Conservation (phyloP, 2,329 filamentous ascomycete genomes). For the Amesomyces nigricolor region DNA sequence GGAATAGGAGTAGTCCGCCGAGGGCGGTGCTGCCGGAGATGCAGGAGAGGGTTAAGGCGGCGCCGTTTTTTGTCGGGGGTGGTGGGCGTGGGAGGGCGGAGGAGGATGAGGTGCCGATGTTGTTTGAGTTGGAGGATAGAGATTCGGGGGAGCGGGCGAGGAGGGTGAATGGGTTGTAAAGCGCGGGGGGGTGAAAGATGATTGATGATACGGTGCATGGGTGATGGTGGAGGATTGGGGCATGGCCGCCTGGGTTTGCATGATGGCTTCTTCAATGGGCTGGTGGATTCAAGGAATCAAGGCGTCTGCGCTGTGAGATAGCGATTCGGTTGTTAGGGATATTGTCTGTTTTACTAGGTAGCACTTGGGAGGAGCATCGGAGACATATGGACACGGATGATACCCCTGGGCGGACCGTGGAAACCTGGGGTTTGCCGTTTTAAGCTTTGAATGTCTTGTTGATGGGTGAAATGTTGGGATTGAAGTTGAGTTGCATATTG, state of each 20-base stretch:
- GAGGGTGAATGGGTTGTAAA: background rate
- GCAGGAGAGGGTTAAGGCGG: slow-evolving; percentile 14
- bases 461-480: too few relatives aligned
- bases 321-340: background rate
- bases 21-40: slow-evolving; percentile 16
- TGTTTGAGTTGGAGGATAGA: background rate
- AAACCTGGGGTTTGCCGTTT: background rate
- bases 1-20: background rate
- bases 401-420: slow-evolving; percentile 2
- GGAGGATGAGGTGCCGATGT: too few relatives aligned
- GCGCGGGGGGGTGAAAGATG: background rate
- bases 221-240: background rate
- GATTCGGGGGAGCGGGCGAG: background rate
- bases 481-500: too few relatives aligned
- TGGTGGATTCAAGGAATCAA: too few relatives aligned
- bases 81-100: background rate
- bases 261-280: too few relatives aligned
- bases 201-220: background rate
- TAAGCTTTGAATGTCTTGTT: too few relatives aligned
- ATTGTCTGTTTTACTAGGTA: background rate
- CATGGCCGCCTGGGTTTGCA: background rate
- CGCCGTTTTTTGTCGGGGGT: background rate
- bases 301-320: background rate
- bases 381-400: slow-evolving; percentile 9
- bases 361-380: background rate